A percentile compares a stretch with the other conserved stretches of the same genome.
Conservation (phyloP, 352 stramenopile genomes). For the Pythium scleroteichum region DNA sequence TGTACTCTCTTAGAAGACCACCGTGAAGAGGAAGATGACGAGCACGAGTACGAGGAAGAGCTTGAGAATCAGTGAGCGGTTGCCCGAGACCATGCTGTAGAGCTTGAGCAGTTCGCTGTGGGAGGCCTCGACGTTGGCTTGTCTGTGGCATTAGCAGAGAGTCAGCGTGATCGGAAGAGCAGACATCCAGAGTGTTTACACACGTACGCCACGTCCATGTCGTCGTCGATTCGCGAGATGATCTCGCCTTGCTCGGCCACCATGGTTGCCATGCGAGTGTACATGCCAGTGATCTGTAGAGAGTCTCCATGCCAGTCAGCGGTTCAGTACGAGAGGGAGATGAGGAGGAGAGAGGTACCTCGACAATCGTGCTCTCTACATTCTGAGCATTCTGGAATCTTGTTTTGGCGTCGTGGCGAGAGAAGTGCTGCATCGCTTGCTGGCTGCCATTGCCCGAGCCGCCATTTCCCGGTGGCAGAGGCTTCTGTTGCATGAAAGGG, state of each 20-base stretch:
- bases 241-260: constrained; percentile 80
- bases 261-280: constrained; percentile 84
- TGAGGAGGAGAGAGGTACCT: constrained; percentile 38
- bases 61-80: constrained; percentile 84
- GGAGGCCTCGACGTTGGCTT: constrained; percentile 72
- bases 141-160: constrained; percentile 30
- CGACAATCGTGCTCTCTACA: constrained; percentile 83
- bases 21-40: constrained; percentile 85
- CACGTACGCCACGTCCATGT: constrained; percentile 87
- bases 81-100: constrained; percentile 81
- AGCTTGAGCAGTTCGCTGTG: constrained; percentile 82
- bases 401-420: constrained; percentile 68
- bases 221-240: constrained; percentile 81
- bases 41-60: constrained; percentile 83
- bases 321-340: no score
- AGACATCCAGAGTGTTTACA: neutral
- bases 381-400: constrained; percentile 76
- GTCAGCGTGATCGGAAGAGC: constrained; percentile 8
- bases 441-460: constrained; percentile 26
- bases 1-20: constrained; percentile 54
- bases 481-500: constrained; percentile 75
- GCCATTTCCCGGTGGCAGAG: constrained; percentile 23
- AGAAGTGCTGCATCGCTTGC: constrained; percentile 62
- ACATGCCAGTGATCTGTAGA: constrained; percentile 81
- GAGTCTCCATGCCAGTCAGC: no score